phyloP scores from a whole-genome alignment of 1,284 basidiomycete genomes.

The Puccinia novopanici region DNA sequence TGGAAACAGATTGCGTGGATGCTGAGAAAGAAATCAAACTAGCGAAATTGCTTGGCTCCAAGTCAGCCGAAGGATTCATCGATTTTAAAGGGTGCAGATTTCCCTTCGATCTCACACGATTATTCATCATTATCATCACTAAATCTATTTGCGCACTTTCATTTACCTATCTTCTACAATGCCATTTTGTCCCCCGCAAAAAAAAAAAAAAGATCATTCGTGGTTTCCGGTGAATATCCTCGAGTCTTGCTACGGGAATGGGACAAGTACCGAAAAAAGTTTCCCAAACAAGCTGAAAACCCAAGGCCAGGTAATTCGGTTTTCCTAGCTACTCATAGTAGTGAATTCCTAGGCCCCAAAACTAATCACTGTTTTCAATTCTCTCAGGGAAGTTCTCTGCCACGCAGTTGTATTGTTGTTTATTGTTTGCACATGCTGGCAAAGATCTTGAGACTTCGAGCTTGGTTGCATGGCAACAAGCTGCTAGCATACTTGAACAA shows the following conservation, averaged over 20 bases:
- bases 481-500: slow-evolving; percentile 39
- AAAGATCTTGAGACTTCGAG: slow-evolving; percentile 32
- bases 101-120: not conserved
- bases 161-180: not conserved
- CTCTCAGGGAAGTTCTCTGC: slow-evolving; percentile 31
- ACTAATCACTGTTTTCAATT: not conserved
- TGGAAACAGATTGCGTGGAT: slow-evolving; percentile 39
- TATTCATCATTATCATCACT: not conserved
- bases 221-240: slow-evolving; percentile 42
- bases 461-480: slow-evolving; percentile 39
- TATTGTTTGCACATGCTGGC: slow-evolving; percentile 38
- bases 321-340: not conserved
- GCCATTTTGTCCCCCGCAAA: not conserved
- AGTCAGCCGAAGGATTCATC: slow-evolving; percentile 39
- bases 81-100: slow-evolving; percentile 38
- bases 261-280: slow-evolving; percentile 29
- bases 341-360: not conserved
- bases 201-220: slow-evolving; percentile 23
- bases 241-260: slow-evolving; percentile 32
- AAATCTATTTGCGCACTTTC: too few relatives aligned
- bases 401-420: slow-evolving; percentile 43
- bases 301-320: slow-evolving; percentile 28
- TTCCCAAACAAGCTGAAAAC: slow-evolving; percentile 40
- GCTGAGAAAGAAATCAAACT: slow-evolving; percentile 47
- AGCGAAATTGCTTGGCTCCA: slow-evolving; percentile 30